phyloP scores from a whole-genome alignment of 768 basidiomycete genomes.

The Auricularia sp. region DNA sequence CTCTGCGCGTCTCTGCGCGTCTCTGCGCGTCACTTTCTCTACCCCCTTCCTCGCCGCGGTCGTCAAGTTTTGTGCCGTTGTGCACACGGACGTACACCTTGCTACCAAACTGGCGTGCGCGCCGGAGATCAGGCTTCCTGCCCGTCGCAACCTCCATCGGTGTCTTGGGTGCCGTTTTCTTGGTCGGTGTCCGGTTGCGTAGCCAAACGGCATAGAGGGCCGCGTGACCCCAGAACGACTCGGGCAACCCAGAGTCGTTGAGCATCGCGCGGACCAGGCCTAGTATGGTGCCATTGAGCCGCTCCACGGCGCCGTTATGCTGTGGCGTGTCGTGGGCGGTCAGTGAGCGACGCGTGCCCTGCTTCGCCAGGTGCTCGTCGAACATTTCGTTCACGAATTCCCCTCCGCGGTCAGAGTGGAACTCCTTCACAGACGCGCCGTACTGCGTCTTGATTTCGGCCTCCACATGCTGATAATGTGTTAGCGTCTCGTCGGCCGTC shows the following conservation, averaged over 20 bases:
- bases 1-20: too few species aligned
- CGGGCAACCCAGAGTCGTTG: slow-evolving; percentile 4
- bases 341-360: too few species aligned
- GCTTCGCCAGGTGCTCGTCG: too few species aligned
- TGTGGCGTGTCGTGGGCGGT: slow-evolving; percentile 13
- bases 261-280: slow-evolving; percentile 13
- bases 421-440: too few species aligned
- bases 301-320: slow-evolving; percentile 17
- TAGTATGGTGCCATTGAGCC: slow-evolving; percentile 14
- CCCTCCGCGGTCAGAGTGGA: too few species aligned
- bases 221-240: slow-evolving; percentile 13
- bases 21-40: too few species aligned
- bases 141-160: slow-evolving; percentile 17
- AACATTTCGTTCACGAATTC: too few species aligned
- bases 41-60: background rate
- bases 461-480: too few species aligned
- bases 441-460: too few species aligned
- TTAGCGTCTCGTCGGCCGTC: too few species aligned
- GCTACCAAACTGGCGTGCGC: slow-evolving; percentile 15
- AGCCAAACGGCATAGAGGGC: slow-evolving; percentile 5
- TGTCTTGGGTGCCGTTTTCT: slow-evolving; percentile 14
- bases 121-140: slow-evolving; percentile 19
- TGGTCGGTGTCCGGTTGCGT: slow-evolving; percentile 15
- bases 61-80: background rate
- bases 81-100: slow-evolving; percentile 10